Base-by-base conservation (phyloP, 208 protist genomes). In the Vickermania ingenoplastis region DNA sequence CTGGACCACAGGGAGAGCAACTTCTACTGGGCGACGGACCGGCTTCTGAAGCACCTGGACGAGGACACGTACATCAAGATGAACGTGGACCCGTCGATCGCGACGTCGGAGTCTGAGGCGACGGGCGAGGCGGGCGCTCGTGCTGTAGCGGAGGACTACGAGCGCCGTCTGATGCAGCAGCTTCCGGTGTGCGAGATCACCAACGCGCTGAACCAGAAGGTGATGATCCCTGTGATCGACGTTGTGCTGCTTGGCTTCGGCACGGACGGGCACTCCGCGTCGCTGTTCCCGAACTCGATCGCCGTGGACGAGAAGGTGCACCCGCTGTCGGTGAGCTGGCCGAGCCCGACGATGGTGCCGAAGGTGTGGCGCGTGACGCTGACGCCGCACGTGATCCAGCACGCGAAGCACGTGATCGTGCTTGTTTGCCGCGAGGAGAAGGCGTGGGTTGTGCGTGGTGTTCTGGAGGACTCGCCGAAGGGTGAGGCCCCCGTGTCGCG, bases 311-410 rank as follows among this genome's bases (percentile, higher is more conserved):
- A 87, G 14, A 59, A 41, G 0, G 50, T 67, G 29, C 55, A 64
- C 14, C 54, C 65, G 4, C 77, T 89, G 0, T 76, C 69, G 2
- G 65, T 87, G 23, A 71, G 63, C 57, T 90, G 87, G 36, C 81
- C 82, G 0, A 87, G 80, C 53, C 69, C 73, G 13, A 79, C 78
- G 3, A 92, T 92, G 86, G 72, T 63, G 41, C 86, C 86, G 1
- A 85, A 92, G 62, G 82, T 92, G 48, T 88, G 81, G 81, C 76
- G 86, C 11, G 74, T 86, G 24, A 90, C 82, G 24, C 59, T 92
- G 13, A 79, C 82, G n/a, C 68, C 71, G 53, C 13, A 49, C n/a
- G 72, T 79, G 52, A 92, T 92, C 28, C 59, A 73, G 57, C 59
- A 79, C 27, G 86, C 86, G 0, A 63, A 65, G 50, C 71, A 89